Evolutionary conservation across 1,139 yeast species (phyloP).

Genomic region (Diutina rugosa): DNA sequence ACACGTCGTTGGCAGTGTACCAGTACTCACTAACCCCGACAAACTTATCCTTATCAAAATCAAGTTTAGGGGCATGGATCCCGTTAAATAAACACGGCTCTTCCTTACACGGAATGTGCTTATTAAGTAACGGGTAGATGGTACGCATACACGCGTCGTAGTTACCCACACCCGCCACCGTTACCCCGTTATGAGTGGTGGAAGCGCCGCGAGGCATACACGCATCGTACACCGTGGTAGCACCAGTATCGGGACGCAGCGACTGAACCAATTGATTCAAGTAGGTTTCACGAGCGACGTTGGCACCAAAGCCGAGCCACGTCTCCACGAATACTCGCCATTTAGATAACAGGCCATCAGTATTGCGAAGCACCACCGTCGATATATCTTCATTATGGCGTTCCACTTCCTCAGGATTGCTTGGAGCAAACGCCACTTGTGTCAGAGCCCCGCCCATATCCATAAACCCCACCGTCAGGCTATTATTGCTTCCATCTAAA

Average conservation of each 20-base stretch:
- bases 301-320: slow-evolving; percentile 81
- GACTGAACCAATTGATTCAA: slow-evolving; percentile 23
- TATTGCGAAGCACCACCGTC: slow-evolving; percentile 38
- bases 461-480: slow-evolving; percentile 48
- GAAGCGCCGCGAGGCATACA: slow-evolving; percentile 53
- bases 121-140: slow-evolving; percentile 58
- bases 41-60: slow-evolving; percentile 58
- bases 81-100: slow-evolving; percentile 73
- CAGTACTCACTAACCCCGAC: slow-evolving; percentile 76
- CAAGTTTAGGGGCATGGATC: slow-evolving; percentile 63
- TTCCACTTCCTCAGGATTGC: slow-evolving; percentile 32
- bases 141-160: slow-evolving; percentile 54
- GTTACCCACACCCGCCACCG: slow-evolving; percentile 52
- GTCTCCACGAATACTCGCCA: slow-evolving; percentile 74
- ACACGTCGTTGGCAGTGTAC: slow-evolving; percentile 77
- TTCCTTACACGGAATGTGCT: slow-evolving; percentile 61
- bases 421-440: slow-evolving; percentile 69
- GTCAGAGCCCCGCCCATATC: slow-evolving; percentile 90
- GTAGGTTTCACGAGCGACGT: slow-evolving; percentile 59
- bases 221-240: slow-evolving; percentile 41
- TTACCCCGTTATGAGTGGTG: slow-evolving; percentile 30
- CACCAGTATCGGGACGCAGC: not conserved
- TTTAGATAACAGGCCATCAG: slow-evolving; percentile 46
- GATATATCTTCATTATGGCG: slow-evolving; percentile 55
- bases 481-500: slow-evolving; percentile 29